Evolutionary conservation across 371 early-diverging fungal genomes (phyloP).

Genomic region (Mucor velutinosus): DNA sequence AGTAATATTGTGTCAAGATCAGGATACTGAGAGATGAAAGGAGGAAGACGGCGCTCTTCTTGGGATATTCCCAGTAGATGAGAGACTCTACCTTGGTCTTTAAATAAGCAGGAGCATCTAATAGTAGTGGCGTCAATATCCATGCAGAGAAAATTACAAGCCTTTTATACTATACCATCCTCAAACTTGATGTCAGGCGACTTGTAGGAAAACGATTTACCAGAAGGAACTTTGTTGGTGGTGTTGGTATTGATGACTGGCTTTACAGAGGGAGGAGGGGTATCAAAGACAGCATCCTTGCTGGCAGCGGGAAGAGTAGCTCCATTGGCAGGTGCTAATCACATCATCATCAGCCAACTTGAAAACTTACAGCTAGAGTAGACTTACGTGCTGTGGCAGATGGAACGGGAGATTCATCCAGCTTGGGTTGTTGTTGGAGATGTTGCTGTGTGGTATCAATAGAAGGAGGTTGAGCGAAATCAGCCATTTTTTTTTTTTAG

Average conservation of each 20-base stretch:
- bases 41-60: slow-evolving; percentile 42
- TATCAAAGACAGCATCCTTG: slow-evolving; percentile 10
- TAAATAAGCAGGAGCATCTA: slow-evolving; percentile 52
- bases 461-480: slow-evolving; percentile 1
- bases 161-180: slow-evolving; percentile 36
- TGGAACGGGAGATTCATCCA: slow-evolving; percentile 15
- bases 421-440: not conserved
- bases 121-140: not conserved
- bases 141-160: not conserved
- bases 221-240: not conserved
- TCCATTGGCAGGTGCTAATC: not conserved
- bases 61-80: slow-evolving; percentile 59
- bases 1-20: slow-evolving; percentile 56
- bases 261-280: slow-evolving; percentile 21
- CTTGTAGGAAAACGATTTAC: slow-evolving; percentile 5
- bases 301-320: slow-evolving; percentile 3
- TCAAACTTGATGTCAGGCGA: slow-evolving; percentile 48
- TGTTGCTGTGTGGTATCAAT: slow-evolving; percentile 6
- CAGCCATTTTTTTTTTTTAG: slow-evolving; percentile 10
- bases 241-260: not conserved
- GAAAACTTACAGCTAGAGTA: not conserved
- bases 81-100: slow-evolving; percentile 48
- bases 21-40: slow-evolving; percentile 37
- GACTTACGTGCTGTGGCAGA: slow-evolving; percentile 15
- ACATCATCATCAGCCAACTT: not conserved